Evolutionary conservation across 2,329 filamentous ascomycete genomes (phyloP).

Genomic region (Cyanodermella asteris): DNA sequence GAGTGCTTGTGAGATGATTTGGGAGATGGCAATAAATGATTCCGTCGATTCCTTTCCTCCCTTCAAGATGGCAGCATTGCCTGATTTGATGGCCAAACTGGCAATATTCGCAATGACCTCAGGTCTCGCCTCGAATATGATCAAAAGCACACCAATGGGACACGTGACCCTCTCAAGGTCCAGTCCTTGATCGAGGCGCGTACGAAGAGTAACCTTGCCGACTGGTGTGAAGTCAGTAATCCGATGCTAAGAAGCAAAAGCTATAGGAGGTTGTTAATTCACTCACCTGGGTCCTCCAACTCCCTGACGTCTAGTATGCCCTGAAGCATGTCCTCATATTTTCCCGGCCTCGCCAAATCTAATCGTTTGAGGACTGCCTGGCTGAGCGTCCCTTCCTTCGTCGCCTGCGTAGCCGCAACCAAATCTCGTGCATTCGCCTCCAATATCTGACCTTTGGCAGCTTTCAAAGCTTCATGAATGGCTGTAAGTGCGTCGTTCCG

Average conservation of each 20-base stretch:
- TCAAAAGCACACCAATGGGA: slow-evolving; percentile 89
- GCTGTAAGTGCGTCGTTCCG: slow-evolving; percentile 70
- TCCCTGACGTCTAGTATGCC: slow-evolving; percentile 75
- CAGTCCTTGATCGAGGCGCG: slow-evolving; percentile 66
- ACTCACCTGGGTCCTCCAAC: slow-evolving; percentile 65
- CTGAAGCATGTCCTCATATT: slow-evolving; percentile 95
- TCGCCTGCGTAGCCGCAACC: slow-evolving; percentile 48
- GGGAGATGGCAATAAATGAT: slow-evolving; percentile 82
- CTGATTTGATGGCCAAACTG: slow-evolving; percentile 85
- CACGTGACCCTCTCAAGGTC: slow-evolving; percentile 73
- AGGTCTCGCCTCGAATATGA: slow-evolving; percentile 94
- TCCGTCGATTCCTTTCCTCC: slow-evolving; percentile 89
- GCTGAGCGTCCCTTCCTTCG: slow-evolving; percentile 52
- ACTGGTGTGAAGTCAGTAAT: slow-evolving; percentile 40
- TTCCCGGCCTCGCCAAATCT: slow-evolving; percentile 66
- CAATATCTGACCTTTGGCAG: slow-evolving; percentile 53
- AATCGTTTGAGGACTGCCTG: slow-evolving; percentile 70
- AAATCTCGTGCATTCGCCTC: slow-evolving; percentile 74
- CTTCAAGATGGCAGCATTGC: slow-evolving; percentile 91
- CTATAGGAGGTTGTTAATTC: slow-evolving; percentile 1
- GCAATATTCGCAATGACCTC: slow-evolving; percentile 98
- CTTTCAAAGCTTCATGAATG: slow-evolving; percentile 55
- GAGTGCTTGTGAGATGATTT: slow-evolving; percentile 61
- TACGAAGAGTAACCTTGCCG: slow-evolving; percentile 64
- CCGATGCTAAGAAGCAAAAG: neutral